Percentiles rank a stretch among this genome's conserved stretches.
Conservation (phyloP, 1,284 basidiomycete genomes). For the Golubevia pallescens region DNA sequence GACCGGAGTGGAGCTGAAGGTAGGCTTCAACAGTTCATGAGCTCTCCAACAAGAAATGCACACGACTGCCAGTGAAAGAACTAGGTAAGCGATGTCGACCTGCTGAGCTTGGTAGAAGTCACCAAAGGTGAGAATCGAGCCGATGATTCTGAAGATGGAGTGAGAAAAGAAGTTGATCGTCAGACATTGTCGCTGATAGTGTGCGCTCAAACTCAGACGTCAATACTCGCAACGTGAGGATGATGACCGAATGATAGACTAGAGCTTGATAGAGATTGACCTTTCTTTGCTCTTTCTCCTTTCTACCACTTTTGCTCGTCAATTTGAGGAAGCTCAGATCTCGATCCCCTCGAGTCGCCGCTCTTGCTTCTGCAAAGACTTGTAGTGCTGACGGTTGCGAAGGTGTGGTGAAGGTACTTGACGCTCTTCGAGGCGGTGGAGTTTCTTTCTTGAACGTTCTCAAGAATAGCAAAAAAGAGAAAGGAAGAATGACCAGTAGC, state of each 20-base stretch:
- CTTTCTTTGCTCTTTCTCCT: too few relatives aligned
- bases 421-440: background rate
- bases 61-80: background rate
- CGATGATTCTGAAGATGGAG: background rate
- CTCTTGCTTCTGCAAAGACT: too few relatives aligned
- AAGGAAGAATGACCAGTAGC: background rate
- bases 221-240: background rate
- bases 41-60: background rate
- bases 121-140: background rate
- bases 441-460: background rate
- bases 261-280: background rate
- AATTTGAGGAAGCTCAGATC: too few relatives aligned
- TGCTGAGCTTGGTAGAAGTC: background rate
- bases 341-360: too few relatives aligned
- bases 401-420: background rate
- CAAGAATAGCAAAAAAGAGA: background rate
- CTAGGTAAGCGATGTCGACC: background rate
- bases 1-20: too few relatives aligned
- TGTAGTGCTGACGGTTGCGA: too few relatives aligned
- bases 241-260: background rate
- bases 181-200: background rate
- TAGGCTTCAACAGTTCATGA: background rate
- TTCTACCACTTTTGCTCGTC: too few relatives aligned
- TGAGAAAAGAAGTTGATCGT: background rate
- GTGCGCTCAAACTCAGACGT: too few relatives aligned